Evolutionary conservation across 495 filamentous ascomycete genomes (phyloP).

Genomic region (Chaetomium tenue): DNA sequence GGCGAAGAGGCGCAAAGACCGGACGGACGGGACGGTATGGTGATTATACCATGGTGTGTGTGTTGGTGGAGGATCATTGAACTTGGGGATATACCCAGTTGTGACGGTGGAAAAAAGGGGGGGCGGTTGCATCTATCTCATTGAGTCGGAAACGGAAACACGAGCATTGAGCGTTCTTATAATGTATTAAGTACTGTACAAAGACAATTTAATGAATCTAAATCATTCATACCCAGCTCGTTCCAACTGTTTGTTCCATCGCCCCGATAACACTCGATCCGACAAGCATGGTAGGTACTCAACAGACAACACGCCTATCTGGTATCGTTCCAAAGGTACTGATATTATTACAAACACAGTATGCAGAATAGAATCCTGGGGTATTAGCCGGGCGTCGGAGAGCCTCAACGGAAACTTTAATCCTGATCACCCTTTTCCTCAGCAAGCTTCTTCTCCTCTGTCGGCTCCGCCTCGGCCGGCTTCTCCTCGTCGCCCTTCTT

Average conservation of each 20-base stretch:
- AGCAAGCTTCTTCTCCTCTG: background rate
- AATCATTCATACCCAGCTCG: background rate
- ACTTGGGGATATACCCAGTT: background rate
- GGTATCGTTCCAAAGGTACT: background rate
- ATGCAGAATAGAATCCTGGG: slow-evolving; percentile 3
- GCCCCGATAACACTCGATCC: background rate
- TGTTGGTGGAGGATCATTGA: background rate
- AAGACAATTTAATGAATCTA: background rate
- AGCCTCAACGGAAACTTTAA: background rate
- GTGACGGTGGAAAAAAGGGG: background rate
- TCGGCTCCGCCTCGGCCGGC: background rate
- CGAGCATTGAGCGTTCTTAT: background rate
- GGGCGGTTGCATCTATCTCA: too few relatives aligned
- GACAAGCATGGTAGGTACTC: too few relatives aligned
- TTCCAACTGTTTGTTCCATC: background rate
- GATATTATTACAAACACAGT: background rate
- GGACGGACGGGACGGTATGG: background rate
- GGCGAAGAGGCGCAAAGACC: background rate
- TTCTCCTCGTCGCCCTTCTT: background rate
- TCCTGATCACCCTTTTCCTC: background rate
- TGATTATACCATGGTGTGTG: background rate
- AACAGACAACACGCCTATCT: too few relatives aligned
- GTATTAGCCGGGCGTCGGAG: background rate
- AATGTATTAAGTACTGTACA: slow-evolving; percentile 3
- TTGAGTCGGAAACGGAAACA: too few relatives aligned